These are phyloP conservation scores for Neofusicoccum parvum DNA, from an alignment of 2,329 filamentous ascomycete species.

Conservation along the genomic window DNA sequence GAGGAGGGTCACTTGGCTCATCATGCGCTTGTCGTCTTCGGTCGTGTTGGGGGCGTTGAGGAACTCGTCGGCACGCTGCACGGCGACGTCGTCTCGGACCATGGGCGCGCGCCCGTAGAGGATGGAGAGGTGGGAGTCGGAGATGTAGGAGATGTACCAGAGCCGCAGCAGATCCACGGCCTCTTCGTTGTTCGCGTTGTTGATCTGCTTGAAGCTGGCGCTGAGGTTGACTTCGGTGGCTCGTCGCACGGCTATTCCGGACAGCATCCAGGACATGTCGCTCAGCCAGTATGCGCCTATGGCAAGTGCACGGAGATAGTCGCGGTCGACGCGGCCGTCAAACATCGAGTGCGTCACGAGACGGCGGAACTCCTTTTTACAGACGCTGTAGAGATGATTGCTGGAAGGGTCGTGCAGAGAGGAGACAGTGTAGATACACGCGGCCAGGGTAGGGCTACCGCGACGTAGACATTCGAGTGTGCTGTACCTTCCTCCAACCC, in stretches of 20 bases:
- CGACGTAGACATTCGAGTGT: constrained; percentile 52
- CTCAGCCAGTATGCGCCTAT: constrained; percentile 66
- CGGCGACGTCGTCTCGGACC: constrained; percentile 59
- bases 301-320: constrained; percentile 61
- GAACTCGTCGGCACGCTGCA: constrained; percentile 61
- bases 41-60: constrained; percentile 55
- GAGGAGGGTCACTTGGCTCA: constrained; percentile 61
- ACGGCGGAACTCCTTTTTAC: constrained; percentile 60
- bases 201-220: constrained; percentile 46
- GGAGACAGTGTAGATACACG: constrained; percentile 59
- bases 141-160: constrained; percentile 63
- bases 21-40: constrained; percentile 58
- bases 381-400: constrained; percentile 55
- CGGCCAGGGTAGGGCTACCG: constrained; percentile 58
- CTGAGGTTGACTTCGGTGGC: constrained; percentile 53
- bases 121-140: constrained; percentile 67
- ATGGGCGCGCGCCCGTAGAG: constrained; percentile 62
- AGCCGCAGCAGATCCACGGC: constrained; percentile 58
- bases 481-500: constrained; percentile 49
- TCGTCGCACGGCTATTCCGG: constrained; percentile 55
- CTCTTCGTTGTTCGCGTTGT: constrained; percentile 45
- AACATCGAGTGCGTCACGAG: constrained; percentile 61
- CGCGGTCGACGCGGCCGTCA: constrained; percentile 58
- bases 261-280: constrained; percentile 64
- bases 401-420: constrained; percentile 60